These are phyloP conservation scores for Cryphonectria naterciae DNA, from an alignment of 2,329 filamentous ascomycete species.

Conservation along the genomic window DNA sequence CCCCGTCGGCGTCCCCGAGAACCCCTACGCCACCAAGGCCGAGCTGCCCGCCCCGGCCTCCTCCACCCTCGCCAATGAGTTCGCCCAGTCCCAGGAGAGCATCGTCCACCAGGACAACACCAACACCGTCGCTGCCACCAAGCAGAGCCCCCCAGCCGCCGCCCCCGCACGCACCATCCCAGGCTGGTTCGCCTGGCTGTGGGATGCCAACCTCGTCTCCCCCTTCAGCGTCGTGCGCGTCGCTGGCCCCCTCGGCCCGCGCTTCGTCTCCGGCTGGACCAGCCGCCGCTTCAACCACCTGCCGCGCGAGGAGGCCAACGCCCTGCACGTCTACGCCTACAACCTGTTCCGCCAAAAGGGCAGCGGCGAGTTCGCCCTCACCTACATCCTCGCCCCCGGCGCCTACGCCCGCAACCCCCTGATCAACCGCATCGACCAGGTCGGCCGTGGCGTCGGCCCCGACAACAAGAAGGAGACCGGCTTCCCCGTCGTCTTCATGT, in stretches of 20 bases:
- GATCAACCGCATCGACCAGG: conserved; percentile 82
- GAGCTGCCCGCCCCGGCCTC: conserved; percentile 77
- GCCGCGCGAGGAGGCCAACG: conserved; percentile 76
- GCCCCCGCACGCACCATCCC: conserved; percentile 64
- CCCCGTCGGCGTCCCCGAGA: conserved; percentile 91
- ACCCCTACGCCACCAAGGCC: conserved; percentile 84
- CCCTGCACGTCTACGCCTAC: conserved; percentile 92
- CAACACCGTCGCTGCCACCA: conserved; percentile 34
- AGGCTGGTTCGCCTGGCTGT: conserved; percentile 88
- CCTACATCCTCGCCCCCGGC: conserved; percentile 90
- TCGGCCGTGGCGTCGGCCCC: conserved; percentile 70
- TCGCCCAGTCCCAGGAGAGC: conserved; percentile 72
- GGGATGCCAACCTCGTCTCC: conserved; percentile 89
- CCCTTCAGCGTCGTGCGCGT: conserved; percentile 90
- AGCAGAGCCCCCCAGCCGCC: conserved; percentile 36
- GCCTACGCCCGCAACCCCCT: conserved; percentile 88
- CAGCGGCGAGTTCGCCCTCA: conserved; percentile 89
- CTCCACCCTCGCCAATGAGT: conserved; percentile 76
- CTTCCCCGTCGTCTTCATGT: conserved; percentile 88
- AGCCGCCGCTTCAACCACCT: conserved; percentile 90
- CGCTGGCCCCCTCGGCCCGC: conserved; percentile 85
- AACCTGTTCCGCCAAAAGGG: conserved; percentile 90
- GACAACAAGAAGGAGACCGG: conserved; percentile 60
- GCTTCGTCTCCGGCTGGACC: conserved; percentile 94
- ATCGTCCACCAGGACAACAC: conserved; percentile 45